Conservation (phyloP, 306 rosid species). For the Bauhinia variegata region DNA sequence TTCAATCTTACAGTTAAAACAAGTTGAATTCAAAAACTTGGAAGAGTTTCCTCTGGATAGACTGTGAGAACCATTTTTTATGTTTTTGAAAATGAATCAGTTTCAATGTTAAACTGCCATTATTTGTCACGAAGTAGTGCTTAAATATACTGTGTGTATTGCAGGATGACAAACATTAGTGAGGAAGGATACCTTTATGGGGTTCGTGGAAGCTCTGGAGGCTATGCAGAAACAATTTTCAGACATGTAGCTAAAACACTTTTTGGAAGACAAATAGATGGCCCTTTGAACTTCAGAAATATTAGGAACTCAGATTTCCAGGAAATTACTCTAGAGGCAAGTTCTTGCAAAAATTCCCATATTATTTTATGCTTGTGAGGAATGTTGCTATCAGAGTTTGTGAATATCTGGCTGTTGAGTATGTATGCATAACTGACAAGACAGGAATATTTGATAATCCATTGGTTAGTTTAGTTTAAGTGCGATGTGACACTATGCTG, state of each 20-base stretch:
- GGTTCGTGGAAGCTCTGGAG: slow-evolving; percentile 88
- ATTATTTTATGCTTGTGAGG: slow-evolving; percentile 16
- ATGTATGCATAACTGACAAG: slow-evolving; percentile 7
- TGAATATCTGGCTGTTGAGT: slow-evolving; percentile 16
- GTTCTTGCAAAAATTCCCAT: slow-evolving; percentile 32
- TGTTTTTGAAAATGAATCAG: background rate
- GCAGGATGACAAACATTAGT: slow-evolving; percentile 75
- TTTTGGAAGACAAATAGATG: slow-evolving; percentile 73
- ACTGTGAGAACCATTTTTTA: slow-evolving; percentile 51
- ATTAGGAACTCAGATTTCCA: slow-evolving; percentile 82
- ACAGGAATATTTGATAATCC: slow-evolving; percentile 11
- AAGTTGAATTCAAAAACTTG: slow-evolving; percentile 62
- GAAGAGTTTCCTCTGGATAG: slow-evolving; percentile 81
- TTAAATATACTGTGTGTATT: slow-evolving; percentile 28
- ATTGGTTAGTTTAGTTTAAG: background rate
- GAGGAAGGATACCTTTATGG: slow-evolving; percentile 79
- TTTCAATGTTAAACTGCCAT: background rate
- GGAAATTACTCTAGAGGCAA: slow-evolving; percentile 82
- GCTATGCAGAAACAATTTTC: slow-evolving; percentile 88
- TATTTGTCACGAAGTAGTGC: slow-evolving; percentile 15
- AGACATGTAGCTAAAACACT: slow-evolving; percentile 73
- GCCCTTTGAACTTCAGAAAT: slow-evolving; percentile 71
- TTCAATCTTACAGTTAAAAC: slow-evolving; percentile 65
- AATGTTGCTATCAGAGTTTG: slow-evolving; percentile 25
- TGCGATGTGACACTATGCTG: background rate